Conservation (phyloP, 225 moss, liverwort and hornwort species). For the Climacium dendroides region DNA sequence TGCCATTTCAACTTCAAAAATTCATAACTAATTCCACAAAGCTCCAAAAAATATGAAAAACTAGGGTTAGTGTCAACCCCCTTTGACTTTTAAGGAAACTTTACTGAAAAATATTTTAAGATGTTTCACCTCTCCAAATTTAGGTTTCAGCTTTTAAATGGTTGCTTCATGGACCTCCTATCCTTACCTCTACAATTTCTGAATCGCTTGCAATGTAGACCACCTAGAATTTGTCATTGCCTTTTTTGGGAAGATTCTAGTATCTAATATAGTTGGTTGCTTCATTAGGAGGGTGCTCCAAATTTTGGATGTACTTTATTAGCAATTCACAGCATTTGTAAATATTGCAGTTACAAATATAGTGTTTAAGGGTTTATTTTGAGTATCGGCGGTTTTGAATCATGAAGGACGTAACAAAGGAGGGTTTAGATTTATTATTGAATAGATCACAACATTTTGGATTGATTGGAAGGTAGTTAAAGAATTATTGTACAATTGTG, state of each 20-base stretch:
- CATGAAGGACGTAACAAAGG: fast-evolving
- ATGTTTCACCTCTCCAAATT: too few species aligned
- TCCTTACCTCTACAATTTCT: not conserved
- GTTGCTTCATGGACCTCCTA: too few species aligned
- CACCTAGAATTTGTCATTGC: fast-evolving
- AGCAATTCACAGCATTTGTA: not conserved
- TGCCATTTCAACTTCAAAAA: too few species aligned
- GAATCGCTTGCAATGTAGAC: not conserved
- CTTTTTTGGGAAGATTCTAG: fast-evolving
- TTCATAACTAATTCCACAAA: too few species aligned
- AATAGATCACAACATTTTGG: not conserved
- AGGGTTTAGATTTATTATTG: fast-evolving
- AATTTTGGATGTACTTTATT: not conserved
- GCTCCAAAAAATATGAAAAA: too few species aligned
- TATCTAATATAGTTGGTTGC: not conserved
- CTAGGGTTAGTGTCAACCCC: too few species aligned
- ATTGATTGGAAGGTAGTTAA: fast-evolving
- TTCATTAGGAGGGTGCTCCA: not conserved
- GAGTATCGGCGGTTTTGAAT: not conserved
- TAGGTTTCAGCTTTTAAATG: too few species aligned
- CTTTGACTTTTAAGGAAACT: too few species aligned
- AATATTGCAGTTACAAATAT: fast-evolving
- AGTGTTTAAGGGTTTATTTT: not conserved
- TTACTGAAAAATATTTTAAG: too few species aligned
- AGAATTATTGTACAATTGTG: fast-evolving